Evolutionary conservation across 2,329 filamentous ascomycete genomes (phyloP), one percentile per base, ranked within the genome.

Genomic region (Ophiostoma ips): DNA sequence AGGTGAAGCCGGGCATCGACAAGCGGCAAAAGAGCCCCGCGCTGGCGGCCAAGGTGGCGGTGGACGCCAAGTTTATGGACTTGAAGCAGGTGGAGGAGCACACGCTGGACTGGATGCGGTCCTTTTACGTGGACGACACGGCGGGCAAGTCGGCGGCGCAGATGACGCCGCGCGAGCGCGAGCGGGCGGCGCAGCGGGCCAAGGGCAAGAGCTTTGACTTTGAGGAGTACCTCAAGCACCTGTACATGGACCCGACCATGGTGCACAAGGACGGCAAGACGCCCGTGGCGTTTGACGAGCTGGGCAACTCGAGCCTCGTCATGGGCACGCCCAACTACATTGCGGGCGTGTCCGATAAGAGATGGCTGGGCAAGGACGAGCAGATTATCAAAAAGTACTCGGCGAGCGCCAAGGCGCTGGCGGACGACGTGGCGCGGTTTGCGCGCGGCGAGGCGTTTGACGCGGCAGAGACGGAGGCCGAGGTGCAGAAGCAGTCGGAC

Each of bases 1-100:
- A 76, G 51, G 75, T 90, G 55, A 78, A 87, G 60, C 86, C 87
- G 49, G 72, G 86, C 46, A 76, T 92, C 53, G 90, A 96, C 68
- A 76, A 82, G 62, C 78, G 70, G 63, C 75, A 67, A 57, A 71
- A 67, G 52, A 37, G 44, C 59, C 71, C 76, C 57, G 71, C 77
- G 50, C 68, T 71, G 47, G 30, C 44, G 18, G 40, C 36, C 16
- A 31, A 43, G 16, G 43, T 49, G 34, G 49, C 49, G 21, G 6
- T 28, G 11, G 45, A 46, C 40, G 72, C 80, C 41, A 68, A 75
- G 54, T 75, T 82, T 66, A 81, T 82, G 65, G 71, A 67, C 50
- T 66, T 76, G 51, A 73, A 78, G 55, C 79, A 87, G 61, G 76
- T 81, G 54, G 64, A 68, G 35, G 68, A 76, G 46, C 75, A 83